Evolutionary conservation across 306 rosid genomes (phyloP).

Genomic region (Vicia faba): DNA sequence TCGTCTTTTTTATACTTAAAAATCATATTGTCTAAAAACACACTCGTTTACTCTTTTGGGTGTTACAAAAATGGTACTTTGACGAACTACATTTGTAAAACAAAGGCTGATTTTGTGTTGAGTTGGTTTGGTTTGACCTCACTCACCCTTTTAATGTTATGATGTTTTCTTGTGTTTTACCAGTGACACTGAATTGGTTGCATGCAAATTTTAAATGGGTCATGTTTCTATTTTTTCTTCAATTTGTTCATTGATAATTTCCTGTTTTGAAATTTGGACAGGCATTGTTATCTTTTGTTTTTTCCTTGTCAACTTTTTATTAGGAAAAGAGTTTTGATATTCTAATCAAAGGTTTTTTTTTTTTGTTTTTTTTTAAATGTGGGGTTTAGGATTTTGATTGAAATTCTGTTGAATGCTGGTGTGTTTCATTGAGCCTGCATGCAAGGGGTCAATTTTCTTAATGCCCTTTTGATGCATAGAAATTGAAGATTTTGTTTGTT

Average conservation of each 20-base stretch:
- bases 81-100: constrained; percentile 30
- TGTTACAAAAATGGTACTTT: constrained; percentile 9
- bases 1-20: neutral
- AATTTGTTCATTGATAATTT: neutral
- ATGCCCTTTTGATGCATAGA: constrained; percentile 2
- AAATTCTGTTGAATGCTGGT: neutral
- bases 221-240: constrained; percentile 20
- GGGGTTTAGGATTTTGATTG: constrained; percentile 46
- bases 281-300: neutral
- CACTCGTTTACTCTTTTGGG: constrained; percentile 18
- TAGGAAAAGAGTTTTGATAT: constrained; percentile 18
- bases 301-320: neutral
- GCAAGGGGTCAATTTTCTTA: constrained; percentile 43
- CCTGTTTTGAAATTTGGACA: constrained; percentile 27
- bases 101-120: constrained; percentile 1
- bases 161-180: constrained; percentile 20
- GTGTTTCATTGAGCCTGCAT: constrained; percentile 45
- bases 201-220: constrained; percentile 55
- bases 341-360: neutral
- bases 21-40: neutral
- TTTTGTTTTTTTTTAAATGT: constrained; percentile 15
- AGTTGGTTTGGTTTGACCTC: constrained; percentile 20
- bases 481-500: neutral
- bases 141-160: neutral
- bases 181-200: constrained; percentile 42